Evolutionary conservation across 1,284 basidiomycete species (phyloP).

Genomic region (Coniferiporia sulphurascens): DNA sequence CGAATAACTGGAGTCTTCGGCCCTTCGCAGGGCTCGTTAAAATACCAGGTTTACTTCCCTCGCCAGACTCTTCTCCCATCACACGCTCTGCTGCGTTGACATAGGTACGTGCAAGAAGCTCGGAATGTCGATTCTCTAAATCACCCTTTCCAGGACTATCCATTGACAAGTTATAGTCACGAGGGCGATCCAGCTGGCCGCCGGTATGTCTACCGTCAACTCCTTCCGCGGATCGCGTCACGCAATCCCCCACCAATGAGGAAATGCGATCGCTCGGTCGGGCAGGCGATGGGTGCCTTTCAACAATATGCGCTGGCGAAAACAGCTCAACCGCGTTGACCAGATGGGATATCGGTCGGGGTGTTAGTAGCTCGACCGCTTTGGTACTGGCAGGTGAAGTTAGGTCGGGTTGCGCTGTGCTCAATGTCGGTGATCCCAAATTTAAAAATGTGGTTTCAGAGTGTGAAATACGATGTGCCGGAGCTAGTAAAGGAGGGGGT

Average conservation of each 20-base stretch:
- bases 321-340: background rate
- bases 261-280: background rate
- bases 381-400: slow-evolving; percentile 20
- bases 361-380: background rate
- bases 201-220: slow-evolving; percentile 27
- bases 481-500: slow-evolving; percentile 7
- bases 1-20: slow-evolving; percentile 55
- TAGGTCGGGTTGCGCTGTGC: slow-evolving; percentile 18
- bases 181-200: slow-evolving; percentile 57
- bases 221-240: background rate
- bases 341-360: background rate
- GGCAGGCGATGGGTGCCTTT: background rate
- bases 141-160: slow-evolving; percentile 44
- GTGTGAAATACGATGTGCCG: slow-evolving; percentile 18
- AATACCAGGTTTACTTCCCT: slow-evolving; percentile 44
- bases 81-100: slow-evolving; percentile 29
- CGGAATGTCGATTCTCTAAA: slow-evolving; percentile 57
- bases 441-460: slow-evolving; percentile 19
- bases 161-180: slow-evolving; percentile 45
- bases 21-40: slow-evolving; percentile 65
- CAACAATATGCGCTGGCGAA: slow-evolving; percentile 9
- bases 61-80: slow-evolving; percentile 30
- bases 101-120: slow-evolving; percentile 54
- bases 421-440: slow-evolving; percentile 11
- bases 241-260: slow-evolving; percentile 21